A percentile compares a stretch with the other conserved stretches of the same genome.
These are phyloP conservation scores for Adiantum capillusveneris DNA, from an alignment of 75 land plant species.

Conservation along the genomic window DNA sequence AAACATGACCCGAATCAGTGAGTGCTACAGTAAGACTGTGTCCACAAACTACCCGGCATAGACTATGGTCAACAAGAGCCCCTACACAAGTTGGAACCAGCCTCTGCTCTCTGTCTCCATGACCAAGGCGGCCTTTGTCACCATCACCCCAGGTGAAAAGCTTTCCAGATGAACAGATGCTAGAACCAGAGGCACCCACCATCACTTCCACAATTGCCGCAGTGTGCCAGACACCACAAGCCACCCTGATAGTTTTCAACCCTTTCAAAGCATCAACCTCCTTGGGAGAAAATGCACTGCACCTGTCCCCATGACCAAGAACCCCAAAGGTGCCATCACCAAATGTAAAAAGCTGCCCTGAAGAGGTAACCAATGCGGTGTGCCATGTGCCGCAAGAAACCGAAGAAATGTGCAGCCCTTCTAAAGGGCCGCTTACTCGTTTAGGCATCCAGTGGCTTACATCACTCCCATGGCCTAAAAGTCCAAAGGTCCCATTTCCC, in stretches of 20 bases:
- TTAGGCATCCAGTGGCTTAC: conserved; percentile 73
- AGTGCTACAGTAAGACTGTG: conserved; percentile 8
- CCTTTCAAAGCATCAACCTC: conserved; percentile 52
- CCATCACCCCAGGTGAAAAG: conserved; percentile 14
- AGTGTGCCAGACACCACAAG: conserved; percentile 41
- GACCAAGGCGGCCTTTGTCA: conserved; percentile 8
- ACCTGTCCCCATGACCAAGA: conserved; percentile 51
- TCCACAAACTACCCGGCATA: conserved; percentile 6
- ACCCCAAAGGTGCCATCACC: conserved; percentile 70
- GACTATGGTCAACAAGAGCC: conserved; percentile 6
- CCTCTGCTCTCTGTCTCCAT: conserved; percentile 9
- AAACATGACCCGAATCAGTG: conserved; percentile 3
- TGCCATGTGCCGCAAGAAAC: conserved; percentile 74
- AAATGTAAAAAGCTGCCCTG: conserved; percentile 53
- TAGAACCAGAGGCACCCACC: conserved; percentile 1
- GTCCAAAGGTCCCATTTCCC: conserved; percentile 56
- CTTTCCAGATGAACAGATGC: conserved; percentile 6
- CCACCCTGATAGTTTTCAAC: conserved; percentile 41
- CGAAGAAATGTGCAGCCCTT: conserved; percentile 54
- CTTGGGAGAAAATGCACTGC: conserved; percentile 32
- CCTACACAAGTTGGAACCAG: conserved; percentile 12
- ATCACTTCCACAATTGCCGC: conserved; percentile 9
- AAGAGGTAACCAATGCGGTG: conserved; percentile 45
- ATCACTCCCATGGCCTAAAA: conserved; percentile 57
- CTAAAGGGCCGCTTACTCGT: conserved; percentile 42